A percentile compares a stretch with the other conserved stretches of the same genome.
phyloP scores from a whole-genome alignment of 352 stramenopile genomes.

The Globisporangium abappressorium region DNA sequence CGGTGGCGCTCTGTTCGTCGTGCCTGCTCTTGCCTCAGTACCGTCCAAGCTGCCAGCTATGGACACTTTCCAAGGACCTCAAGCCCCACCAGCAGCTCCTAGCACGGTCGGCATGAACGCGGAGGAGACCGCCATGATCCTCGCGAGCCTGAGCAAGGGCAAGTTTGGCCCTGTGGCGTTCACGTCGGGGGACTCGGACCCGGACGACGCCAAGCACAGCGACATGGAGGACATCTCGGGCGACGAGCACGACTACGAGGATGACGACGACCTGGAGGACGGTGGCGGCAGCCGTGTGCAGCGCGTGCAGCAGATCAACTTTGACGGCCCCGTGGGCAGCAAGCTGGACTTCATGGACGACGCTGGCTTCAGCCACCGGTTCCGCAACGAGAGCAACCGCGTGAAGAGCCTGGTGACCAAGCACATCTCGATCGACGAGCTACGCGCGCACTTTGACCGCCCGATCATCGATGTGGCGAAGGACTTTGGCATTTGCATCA shows the following conservation, averaged over 20 bases:
- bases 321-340: slow-evolving; percentile 63
- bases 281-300: slow-evolving; percentile 35
- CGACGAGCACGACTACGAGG: slow-evolving; percentile 35
- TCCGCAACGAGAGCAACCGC: slow-evolving; percentile 83
- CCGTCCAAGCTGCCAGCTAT: not conserved
- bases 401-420: slow-evolving; percentile 87
- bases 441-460: slow-evolving; percentile 81
- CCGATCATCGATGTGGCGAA: slow-evolving; percentile 89
- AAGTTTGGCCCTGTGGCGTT: slow-evolving; percentile 26
- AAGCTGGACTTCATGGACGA: slow-evolving; percentile 78
- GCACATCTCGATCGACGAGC: slow-evolving; percentile 86
- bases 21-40: not conserved
- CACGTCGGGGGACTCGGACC: slow-evolving; percentile 14
- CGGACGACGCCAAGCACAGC: slow-evolving; percentile 40
- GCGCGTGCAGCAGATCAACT: slow-evolving; percentile 70
- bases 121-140: slow-evolving; percentile 85
- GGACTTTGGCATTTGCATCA: slow-evolving; percentile 89
- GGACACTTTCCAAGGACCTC: not conserved
- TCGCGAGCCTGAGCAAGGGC: slow-evolving; percentile 78
- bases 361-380: slow-evolving; percentile 67
- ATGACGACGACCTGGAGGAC: slow-evolving; percentile 21
- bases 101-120: slow-evolving; percentile 46
- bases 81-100: not conserved
- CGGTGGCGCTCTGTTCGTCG: slow-evolving; percentile 1
- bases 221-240: slow-evolving; percentile 46